Conservation (phyloP, 306 rosid genomes). For the Prunus dulcis region DNA sequence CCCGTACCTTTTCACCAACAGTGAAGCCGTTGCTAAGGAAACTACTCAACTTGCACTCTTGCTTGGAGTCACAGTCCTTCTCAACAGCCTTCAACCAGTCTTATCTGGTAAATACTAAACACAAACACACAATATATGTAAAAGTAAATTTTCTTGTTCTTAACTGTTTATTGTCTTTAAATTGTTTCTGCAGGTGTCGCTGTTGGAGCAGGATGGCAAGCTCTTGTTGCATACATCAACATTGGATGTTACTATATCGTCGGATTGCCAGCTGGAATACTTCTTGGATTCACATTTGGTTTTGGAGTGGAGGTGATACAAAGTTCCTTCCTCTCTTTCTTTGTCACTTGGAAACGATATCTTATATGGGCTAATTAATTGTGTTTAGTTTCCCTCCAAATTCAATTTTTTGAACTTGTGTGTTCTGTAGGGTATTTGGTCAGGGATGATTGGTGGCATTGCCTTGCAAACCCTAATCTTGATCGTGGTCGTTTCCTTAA, state of each 20-base stretch:
- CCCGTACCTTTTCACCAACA: conserved; percentile 61
- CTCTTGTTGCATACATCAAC: conserved; percentile 76
- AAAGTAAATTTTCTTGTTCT: background rate
- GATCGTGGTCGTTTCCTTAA: conserved; percentile 43
- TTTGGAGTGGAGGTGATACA: conserved; percentile 55
- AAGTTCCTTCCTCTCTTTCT: background rate
- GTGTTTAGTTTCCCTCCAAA: background rate
- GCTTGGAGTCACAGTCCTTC: conserved; percentile 55
- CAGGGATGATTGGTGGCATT: conserved; percentile 78
- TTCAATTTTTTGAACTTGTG: background rate
- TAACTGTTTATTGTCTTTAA: background rate
- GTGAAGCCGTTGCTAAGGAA: conserved; percentile 59
- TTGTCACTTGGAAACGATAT: too few relatives aligned
- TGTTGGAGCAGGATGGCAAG: conserved; percentile 89
- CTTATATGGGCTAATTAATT: too few relatives aligned
- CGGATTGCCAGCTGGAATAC: conserved; percentile 77
- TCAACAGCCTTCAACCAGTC: conserved; percentile 74
- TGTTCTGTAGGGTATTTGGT: conserved; percentile 66
- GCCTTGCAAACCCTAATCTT: conserved; percentile 61
- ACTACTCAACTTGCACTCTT: conserved; percentile 64
- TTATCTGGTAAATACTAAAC: conserved; percentile 49
- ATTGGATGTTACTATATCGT: conserved; percentile 62
- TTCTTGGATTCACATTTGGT: conserved; percentile 57
- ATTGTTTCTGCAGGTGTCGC: conserved; percentile 60
- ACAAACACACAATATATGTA: background rate